These are phyloP conservation scores for Coniochaeta sp. DNA, from an alignment of 2,329 filamentous ascomycete genomes.

Conservation along the genomic window DNA sequence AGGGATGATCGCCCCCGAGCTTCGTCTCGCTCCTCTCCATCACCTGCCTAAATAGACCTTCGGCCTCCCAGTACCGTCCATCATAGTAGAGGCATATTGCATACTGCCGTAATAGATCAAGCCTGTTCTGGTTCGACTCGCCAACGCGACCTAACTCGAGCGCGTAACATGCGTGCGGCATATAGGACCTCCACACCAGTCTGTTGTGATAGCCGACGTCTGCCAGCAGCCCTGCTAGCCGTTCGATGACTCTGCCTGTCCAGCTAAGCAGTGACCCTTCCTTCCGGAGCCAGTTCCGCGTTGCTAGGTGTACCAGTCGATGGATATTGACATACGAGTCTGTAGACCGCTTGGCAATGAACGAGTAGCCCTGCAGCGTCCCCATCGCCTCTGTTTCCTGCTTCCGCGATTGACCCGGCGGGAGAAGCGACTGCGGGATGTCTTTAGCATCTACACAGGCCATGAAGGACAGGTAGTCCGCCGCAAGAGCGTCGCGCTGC, in stretches of 20 bases:
- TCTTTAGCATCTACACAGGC: constrained; percentile 21
- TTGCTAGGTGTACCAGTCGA: constrained; percentile 26
- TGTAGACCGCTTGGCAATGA: constrained; percentile 9
- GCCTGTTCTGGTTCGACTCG: background rate
- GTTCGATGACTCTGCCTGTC: constrained; percentile 10
- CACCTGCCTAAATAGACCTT: background rate
- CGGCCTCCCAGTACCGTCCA: background rate
- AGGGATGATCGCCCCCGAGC: background rate
- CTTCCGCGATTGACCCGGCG: constrained; percentile 10
- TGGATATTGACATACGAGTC: constrained; percentile 26
- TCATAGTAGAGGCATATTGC: background rate
- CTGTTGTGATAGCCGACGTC: constrained; percentile 10
- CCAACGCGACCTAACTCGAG: background rate
- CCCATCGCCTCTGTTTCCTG: constrained; percentile 21
- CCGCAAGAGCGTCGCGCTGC: constrained; percentile 20
- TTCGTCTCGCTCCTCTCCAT: background rate
- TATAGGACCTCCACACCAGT: constrained; percentile 18
- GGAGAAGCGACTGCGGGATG: constrained; percentile 25
- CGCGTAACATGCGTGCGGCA: constrained; percentile 19
- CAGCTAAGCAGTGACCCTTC: constrained; percentile 11
- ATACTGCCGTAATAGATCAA: background rate
- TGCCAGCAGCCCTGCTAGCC: constrained; percentile 18
- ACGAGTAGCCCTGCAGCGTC: constrained; percentile 21
- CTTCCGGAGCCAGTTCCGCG: constrained; percentile 21
- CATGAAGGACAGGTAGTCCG: constrained; percentile 26